Evolutionary conservation across 441 rosid species (phyloP).

Genomic region (Arabidopsis lyrata): DNA sequence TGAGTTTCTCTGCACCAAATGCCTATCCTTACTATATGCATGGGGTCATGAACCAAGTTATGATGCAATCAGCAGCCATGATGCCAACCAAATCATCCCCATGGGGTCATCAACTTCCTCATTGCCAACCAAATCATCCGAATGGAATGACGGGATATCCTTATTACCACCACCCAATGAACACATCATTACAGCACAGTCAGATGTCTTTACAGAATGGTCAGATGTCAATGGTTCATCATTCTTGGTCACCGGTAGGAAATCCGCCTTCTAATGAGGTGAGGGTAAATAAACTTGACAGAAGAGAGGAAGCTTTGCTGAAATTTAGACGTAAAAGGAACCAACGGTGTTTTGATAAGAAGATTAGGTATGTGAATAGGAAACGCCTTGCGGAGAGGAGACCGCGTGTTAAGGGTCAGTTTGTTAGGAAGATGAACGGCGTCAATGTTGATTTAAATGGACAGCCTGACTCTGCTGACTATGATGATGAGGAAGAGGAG

Average conservation of each 20-base stretch:
- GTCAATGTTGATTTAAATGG: conserved; percentile 86
- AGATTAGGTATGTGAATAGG: conserved; percentile 89
- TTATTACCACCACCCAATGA: conserved; percentile 73
- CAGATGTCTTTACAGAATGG: conserved; percentile 74
- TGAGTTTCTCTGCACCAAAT: conserved; percentile 59
- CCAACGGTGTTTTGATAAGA: conserved; percentile 94
- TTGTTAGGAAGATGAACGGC: conserved; percentile 88
- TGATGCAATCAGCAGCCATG: conserved; percentile 70
- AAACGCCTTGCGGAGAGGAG: conserved; percentile 95
- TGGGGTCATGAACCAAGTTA: conserved; percentile 77
- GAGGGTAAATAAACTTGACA: conserved; percentile 65
- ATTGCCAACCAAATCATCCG: conserved; percentile 57
- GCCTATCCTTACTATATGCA: conserved; percentile 74
- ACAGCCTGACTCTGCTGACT: conserved; percentile 68
- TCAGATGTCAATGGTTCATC: conserved; percentile 60
- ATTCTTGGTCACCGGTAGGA: conserved; percentile 75
- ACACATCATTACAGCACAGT: conserved; percentile 69
- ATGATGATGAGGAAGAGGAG: conserved; percentile 80
- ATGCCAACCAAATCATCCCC: too few relatives aligned
- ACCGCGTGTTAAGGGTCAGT: conserved; percentile 98
- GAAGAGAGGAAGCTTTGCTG: conserved; percentile 89
- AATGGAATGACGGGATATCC: conserved; percentile 64
- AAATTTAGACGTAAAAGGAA: conserved; percentile 95
- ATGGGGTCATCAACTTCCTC: conserved; percentile 72
- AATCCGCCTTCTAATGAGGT: conserved; percentile 54